phyloP scores from a whole-genome alignment of 768 basidiomycete species.

The Gyrodon lividus region DNA sequence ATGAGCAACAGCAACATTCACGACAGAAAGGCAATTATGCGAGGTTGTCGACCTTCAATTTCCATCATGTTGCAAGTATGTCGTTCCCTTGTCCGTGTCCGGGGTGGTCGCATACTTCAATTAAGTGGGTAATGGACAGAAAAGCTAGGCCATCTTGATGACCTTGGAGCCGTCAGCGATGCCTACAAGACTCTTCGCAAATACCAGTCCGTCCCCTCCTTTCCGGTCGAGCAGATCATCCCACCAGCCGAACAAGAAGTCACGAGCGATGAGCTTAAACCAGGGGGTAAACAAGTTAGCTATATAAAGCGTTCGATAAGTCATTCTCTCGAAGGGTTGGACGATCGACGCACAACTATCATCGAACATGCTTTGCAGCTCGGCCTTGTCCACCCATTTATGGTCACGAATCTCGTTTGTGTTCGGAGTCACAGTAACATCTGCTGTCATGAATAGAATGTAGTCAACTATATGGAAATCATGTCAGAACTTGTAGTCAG shows the following conservation, averaged over 20 bases:
- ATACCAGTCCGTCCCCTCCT: constrained; percentile 52
- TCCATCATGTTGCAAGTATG: too few relatives aligned
- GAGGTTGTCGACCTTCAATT: too few relatives aligned
- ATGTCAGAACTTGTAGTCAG: constrained; percentile 4
- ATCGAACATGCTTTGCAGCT: constrained; percentile 89
- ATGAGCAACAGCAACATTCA: too few relatives aligned
- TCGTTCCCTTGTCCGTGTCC: too few relatives aligned
- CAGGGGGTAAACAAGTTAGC: constrained; percentile 94
- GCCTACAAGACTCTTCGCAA: constrained; percentile 49
- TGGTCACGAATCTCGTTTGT: constrained; percentile 87
- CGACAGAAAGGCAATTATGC: too few relatives aligned
- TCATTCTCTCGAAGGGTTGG: constrained; percentile 1
- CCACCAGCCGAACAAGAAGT: constrained; percentile 99
- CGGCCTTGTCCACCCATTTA: constrained; percentile 88
- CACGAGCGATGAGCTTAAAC: constrained; percentile 97
- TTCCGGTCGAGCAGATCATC: constrained; percentile 75
- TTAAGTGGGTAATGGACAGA: too few relatives aligned
- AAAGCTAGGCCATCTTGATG: constrained; percentile 63
- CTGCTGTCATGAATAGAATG: constrained; percentile 89
- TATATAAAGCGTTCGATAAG: constrained; percentile 28
- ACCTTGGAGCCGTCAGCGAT: constrained; percentile 74
- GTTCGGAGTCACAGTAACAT: constrained; percentile 82
- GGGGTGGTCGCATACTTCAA: too few relatives aligned
- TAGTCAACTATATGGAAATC: constrained; percentile 75
- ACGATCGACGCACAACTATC: constrained; percentile 53